Evolutionary conservation across 805 yeast species (phyloP), one percentile per base, ranked within the genome.

Genomic region (Saturnispora sekii): DNA sequence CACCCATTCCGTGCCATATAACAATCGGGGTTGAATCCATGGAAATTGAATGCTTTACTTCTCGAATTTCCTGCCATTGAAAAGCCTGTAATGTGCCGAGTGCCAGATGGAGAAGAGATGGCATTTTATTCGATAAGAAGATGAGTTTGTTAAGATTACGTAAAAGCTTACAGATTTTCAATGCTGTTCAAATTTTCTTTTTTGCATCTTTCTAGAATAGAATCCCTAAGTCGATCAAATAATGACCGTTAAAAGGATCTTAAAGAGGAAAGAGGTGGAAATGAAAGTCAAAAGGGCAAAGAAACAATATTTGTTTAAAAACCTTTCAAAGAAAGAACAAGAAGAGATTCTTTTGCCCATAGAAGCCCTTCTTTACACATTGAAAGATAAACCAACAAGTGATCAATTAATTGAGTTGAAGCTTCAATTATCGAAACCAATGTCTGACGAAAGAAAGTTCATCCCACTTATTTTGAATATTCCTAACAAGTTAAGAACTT

Each of bases 1-100:
- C 95, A 0, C 94, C 93, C 61, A 85, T 69, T 0, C 95, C 95
- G 54, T 84, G 95, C 94, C 94, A 84, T 35, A 85, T 56, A 2
- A 84, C 86, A 2, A 84, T 70, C 2, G 62, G 62, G 9, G 53
- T 38, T 30, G 44, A 51, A 31, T 40, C 36, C 2, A 9, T 14
- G 10, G 32, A 31, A n/a, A 40, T 18, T 3, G 37, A 10, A 9
- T 46, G 44, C 30, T 35, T 42, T 21, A 8, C 7, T 21, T 21
- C 26, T 21, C 26, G 26, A 21, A 21, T 21, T 21, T 21, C 7
- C 26, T 21, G 26, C 26, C 26, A 21, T 18, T 45, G 36, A 11
- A 40, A n/a, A 45, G 31, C 26, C 26, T 6, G 26, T 21, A 21
- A 21, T 21, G 26, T 21, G 7, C 8, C 26, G 26, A 21, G 7